These are phyloP conservation scores for Colletotrichum sidae DNA, from an alignment of 2,329 filamentous ascomycete species.

Conservation along the genomic window DNA sequence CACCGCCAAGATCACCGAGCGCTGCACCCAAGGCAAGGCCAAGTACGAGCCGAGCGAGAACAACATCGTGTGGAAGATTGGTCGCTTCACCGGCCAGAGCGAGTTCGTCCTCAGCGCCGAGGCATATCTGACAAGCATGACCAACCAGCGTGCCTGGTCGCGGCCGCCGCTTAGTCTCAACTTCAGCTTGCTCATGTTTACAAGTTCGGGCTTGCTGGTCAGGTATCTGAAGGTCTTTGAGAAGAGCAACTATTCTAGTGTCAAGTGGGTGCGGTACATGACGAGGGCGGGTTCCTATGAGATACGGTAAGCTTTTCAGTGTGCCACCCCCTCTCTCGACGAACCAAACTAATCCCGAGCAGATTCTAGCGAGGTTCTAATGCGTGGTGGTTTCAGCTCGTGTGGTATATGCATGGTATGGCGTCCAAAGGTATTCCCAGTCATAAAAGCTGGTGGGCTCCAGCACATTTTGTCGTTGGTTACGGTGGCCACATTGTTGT, in stretches of 20 bases:
- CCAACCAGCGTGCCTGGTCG: conserved; percentile 97
- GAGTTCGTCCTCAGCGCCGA: conserved; percentile 96
- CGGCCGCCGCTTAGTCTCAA: conserved; percentile 90
- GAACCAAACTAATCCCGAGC: conserved; percentile 30
- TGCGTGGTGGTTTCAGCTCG: conserved; percentile 28
- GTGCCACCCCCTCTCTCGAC: background rate
- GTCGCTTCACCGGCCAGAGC: conserved; percentile 96
- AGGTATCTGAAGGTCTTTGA: conserved; percentile 98
- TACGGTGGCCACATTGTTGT: conserved; percentile 25
- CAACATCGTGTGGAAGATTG: conserved; percentile 99
- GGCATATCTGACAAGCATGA: conserved; percentile 94
- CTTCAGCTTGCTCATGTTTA: conserved; percentile 98
- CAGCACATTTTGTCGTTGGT: conserved; percentile 34
- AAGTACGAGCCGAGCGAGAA: conserved; percentile 99
- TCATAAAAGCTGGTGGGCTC: conserved; percentile 31
- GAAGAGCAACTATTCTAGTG: conserved; percentile 98
- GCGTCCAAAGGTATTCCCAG: conserved; percentile 38
- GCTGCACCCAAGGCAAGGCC: conserved; percentile 94
- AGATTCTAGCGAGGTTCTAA: conserved; percentile 48
- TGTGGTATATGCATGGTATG: conserved; percentile 37
- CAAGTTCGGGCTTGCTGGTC: conserved; percentile 90
- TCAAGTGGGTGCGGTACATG: conserved; percentile 99
- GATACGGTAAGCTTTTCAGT: conserved; percentile 72
- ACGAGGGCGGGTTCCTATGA: conserved; percentile 97
- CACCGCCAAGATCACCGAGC: conserved; percentile 91